Evolutionary conservation across 1,139 yeast species (phyloP).

Genomic region (Magnusiomyces ingens): DNA sequence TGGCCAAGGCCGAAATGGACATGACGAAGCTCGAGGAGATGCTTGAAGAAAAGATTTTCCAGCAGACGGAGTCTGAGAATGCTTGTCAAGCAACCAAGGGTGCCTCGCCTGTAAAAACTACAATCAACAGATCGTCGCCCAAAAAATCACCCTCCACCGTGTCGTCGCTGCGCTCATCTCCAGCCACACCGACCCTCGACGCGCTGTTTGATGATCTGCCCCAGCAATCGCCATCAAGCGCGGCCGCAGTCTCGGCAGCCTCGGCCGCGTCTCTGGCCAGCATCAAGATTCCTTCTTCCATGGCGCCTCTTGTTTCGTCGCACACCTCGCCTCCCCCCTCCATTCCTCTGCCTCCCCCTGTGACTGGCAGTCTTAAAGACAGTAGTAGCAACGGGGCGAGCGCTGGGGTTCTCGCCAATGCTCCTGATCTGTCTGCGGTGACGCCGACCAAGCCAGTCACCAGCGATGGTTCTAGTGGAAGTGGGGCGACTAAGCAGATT

Average conservation of each 20-base stretch:
- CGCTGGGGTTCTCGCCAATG: too few relatives aligned
- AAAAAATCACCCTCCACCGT: not conserved
- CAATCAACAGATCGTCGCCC: not conserved
- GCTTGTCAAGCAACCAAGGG: not conserved
- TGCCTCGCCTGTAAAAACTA: not conserved
- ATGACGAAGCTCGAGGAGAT: constrained; percentile 11
- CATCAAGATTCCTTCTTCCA: too few relatives aligned
- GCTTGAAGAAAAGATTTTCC: constrained; percentile 12
- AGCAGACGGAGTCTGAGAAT: constrained; percentile 13
- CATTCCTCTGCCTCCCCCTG: too few relatives aligned
- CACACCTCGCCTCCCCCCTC: too few relatives aligned
- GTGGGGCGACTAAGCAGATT: constrained; percentile 23
- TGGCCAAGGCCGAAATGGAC: constrained; percentile 10
- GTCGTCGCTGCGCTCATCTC: not conserved
- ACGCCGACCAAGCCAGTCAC: too few relatives aligned
- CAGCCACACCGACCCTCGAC: constrained; percentile 6
- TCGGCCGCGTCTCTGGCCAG: not conserved
- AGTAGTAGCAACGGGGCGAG: too few relatives aligned
- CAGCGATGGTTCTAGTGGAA: too few relatives aligned
- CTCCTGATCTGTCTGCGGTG: too few relatives aligned
- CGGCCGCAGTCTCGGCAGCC: not conserved
- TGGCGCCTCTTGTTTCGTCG: too few relatives aligned
- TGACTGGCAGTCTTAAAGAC: too few relatives aligned
- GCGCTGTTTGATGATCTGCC: constrained; percentile 5
- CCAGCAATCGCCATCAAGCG: constrained; percentile 2